Percentiles rank a stretch among this genome's conserved stretches.
phyloP scores from a whole-genome alignment of 2,329 filamentous ascomycete species.

The Amesomyces nigricolor region DNA sequence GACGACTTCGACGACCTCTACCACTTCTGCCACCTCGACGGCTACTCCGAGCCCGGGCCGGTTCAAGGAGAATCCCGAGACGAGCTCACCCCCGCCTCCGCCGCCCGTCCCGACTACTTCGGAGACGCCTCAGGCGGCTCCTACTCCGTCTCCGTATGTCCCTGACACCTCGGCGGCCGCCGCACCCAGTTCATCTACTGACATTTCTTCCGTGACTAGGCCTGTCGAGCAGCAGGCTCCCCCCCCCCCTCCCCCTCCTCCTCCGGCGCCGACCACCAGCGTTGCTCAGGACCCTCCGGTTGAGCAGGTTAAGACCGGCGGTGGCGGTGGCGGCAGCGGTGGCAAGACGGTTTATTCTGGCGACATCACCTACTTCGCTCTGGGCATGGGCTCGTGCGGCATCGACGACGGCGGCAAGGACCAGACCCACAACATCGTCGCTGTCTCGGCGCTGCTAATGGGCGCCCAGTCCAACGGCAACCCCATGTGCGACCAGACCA shows the following conservation, averaged over 20 bases:
- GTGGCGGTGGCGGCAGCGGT: slow-evolving; percentile 21
- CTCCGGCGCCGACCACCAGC: slow-evolving; percentile 17
- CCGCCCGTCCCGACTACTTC: slow-evolving; percentile 15
- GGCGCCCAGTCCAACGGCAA: slow-evolving; percentile 59
- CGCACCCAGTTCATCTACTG: slow-evolving; percentile 2
- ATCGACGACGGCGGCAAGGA: slow-evolving; percentile 53
- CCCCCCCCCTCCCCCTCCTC: slow-evolving; percentile 24
- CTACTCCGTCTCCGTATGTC: slow-evolving; percentile 20
- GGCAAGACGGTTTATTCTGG: slow-evolving; percentile 38
- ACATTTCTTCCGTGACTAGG: slow-evolving; percentile 16
- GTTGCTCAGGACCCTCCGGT: background rate
- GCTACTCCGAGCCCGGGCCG: slow-evolving; percentile 28
- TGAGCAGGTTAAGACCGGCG: background rate
- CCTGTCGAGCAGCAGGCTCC: slow-evolving; percentile 14
- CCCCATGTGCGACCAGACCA: slow-evolving; percentile 62
- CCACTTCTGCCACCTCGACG: background rate
- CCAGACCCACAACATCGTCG: slow-evolving; percentile 56
- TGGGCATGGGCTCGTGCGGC: slow-evolving; percentile 66
- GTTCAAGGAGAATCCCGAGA: slow-evolving; percentile 32
- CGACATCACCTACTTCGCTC: slow-evolving; percentile 68
- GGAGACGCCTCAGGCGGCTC: slow-evolving; percentile 9
- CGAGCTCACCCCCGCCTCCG: slow-evolving; percentile 12
- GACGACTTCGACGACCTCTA: slow-evolving; percentile 21
- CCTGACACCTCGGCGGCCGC: slow-evolving; percentile 12
- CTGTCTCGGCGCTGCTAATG: slow-evolving; percentile 62